These are phyloP conservation scores for Nemania abortiva DNA, from an alignment of 2,329 filamentous ascomycete genomes.

Conservation along the genomic window DNA sequence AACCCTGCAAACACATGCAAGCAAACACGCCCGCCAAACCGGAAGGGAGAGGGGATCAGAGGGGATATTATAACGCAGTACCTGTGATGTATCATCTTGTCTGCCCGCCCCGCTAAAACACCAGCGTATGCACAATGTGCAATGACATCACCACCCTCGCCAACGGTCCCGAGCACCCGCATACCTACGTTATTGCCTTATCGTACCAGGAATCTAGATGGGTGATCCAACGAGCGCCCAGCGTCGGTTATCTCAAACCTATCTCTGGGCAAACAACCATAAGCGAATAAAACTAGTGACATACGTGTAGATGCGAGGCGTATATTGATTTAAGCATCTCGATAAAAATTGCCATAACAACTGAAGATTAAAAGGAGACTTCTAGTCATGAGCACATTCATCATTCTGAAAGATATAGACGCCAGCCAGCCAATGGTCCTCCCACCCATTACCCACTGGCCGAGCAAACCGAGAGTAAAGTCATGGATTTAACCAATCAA, in stretches of 20 bases:
- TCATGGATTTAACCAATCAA: background rate
- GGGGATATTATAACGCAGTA: background rate
- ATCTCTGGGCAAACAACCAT: background rate
- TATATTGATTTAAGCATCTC: background rate
- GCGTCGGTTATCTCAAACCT: slow-evolving; percentile 23
- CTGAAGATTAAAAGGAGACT: background rate
- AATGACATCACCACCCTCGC: slow-evolving; percentile 28
- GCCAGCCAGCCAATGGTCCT: background rate
- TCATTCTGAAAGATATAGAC: slow-evolving; percentile 12
- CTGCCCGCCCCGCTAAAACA: background rate
- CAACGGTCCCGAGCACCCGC: background rate
- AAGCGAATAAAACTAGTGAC: background rate
- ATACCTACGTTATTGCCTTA: background rate
- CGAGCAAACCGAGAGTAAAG: background rate
- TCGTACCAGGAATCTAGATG: no score
- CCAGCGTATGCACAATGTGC: slow-evolving; percentile 18
- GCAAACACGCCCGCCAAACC: background rate
- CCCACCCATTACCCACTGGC: background rate
- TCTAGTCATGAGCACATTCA: slow-evolving; percentile 24
- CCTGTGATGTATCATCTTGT: background rate
- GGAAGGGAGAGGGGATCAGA: background rate
- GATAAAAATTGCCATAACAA: background rate
- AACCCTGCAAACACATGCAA: background rate
- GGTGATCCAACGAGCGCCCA: slow-evolving; percentile 22
- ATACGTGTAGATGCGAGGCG: background rate